phyloP scores from a whole-genome alignment of 2,329 filamentous ascomycete species.

The Claviceps pazoutovae region DNA sequence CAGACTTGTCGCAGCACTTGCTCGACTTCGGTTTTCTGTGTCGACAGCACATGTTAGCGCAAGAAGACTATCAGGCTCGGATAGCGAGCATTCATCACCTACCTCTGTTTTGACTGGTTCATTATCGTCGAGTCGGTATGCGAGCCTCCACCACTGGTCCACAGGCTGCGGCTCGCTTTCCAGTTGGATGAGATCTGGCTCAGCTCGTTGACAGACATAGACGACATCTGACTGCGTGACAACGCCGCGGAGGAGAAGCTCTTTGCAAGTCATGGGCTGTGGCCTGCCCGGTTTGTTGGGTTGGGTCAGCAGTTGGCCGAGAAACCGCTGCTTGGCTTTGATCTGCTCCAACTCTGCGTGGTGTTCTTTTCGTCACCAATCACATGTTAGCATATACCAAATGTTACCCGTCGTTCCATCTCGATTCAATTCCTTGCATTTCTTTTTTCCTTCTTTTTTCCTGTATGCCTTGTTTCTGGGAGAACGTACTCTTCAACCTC shows the following conservation, averaged over 20 bases:
- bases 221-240: conserved; percentile 31
- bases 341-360: conserved; percentile 19
- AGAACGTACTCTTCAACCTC: conserved; percentile 21
- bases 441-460: not conserved
- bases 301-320: conserved; percentile 25
- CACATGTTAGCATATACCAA: not conserved
- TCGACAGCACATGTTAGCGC: not conserved
- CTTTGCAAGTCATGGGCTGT: conserved; percentile 27
- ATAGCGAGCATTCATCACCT: conserved; percentile 8
- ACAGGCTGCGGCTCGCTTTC: conserved; percentile 16
- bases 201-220: conserved; percentile 34
- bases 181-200: conserved; percentile 29
- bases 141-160: conserved; percentile 45
- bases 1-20: conserved; percentile 32
- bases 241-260: conserved; percentile 38
- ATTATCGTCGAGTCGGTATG: conserved; percentile 24
- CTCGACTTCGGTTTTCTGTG: conserved; percentile 36
- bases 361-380: conserved; percentile 9
- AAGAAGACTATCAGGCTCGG: not conserved
- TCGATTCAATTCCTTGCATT: not conserved
- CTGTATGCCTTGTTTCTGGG: conserved; percentile 4
- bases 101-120: conserved; percentile 37
- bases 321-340: conserved; percentile 21
- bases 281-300: conserved; percentile 23
- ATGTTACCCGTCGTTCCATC: too few relatives aligned